Conservation (phyloP, 1,284 basidiomycete species). For the Tranzscheliella williamsii region DNA sequence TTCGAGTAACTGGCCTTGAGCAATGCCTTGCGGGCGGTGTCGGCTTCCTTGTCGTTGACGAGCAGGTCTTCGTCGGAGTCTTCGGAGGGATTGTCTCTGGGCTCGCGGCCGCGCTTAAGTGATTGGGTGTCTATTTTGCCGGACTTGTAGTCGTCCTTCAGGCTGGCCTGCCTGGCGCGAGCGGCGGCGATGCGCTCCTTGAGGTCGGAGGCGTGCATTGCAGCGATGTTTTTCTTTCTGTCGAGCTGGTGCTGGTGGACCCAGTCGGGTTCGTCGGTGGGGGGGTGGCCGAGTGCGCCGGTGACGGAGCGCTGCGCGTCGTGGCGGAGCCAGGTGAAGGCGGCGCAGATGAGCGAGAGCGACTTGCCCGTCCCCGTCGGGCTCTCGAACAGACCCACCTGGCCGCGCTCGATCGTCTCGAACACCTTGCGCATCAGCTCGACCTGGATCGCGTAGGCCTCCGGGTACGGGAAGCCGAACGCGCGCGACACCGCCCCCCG, state of each 20-base stretch:
- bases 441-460: constrained; percentile 83
- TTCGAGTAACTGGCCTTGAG: constrained; percentile 20
- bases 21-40: constrained; percentile 1
- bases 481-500: constrained; percentile 15
- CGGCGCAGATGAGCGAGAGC: constrained; percentile 62
- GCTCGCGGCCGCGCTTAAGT: background rate
- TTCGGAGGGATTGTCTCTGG: background rate
- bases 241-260: constrained; percentile 61
- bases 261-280: constrained; percentile 61
- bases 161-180: constrained; percentile 32
- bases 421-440: constrained; percentile 89
- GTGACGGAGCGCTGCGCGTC: constrained; percentile 42
- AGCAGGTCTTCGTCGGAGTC: constrained; percentile 43
- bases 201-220: constrained; percentile 56
- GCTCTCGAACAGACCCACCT: constrained; percentile 72
- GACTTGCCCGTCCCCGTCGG: constrained; percentile 65
- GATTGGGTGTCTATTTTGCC: constrained; percentile 4
- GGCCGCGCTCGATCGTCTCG: constrained; percentile 71
- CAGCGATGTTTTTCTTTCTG: constrained; percentile 44
- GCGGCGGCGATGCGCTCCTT: constrained; percentile 50
- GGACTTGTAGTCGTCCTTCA: constrained; percentile 12
- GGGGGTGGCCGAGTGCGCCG: constrained; percentile 6
- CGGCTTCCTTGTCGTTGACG: constrained; percentile 17
- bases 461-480: constrained; percentile 51
- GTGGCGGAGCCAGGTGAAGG: constrained; percentile 60